These are phyloP conservation scores for Fusarium verticillioides DNA, from an alignment of 2,329 filamentous ascomycete species.

Conservation along the genomic window DNA sequence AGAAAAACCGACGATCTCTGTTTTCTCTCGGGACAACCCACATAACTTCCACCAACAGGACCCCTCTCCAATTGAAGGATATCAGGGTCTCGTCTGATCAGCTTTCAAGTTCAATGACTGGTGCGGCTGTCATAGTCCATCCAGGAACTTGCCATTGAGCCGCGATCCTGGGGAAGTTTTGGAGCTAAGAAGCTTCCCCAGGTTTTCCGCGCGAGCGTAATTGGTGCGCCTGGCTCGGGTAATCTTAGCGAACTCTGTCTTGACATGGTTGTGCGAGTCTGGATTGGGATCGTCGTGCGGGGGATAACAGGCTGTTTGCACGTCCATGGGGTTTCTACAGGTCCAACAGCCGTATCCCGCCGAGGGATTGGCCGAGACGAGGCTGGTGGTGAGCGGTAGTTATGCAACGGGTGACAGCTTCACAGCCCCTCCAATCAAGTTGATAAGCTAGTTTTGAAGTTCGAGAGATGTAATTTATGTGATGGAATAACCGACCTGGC, in stretches of 20 bases:
- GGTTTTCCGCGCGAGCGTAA: conserved; percentile 14
- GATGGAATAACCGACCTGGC: background rate
- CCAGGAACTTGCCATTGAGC: conserved; percentile 12
- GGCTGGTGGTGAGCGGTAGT: background rate
- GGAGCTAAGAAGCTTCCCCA: conserved; percentile 33
- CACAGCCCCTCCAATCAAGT: conserved; percentile 9
- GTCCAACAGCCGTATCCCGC: conserved; percentile 5
- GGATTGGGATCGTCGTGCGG: conserved; percentile 37
- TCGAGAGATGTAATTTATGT: background rate
- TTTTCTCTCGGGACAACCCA: background rate
- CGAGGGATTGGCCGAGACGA: conserved; percentile 16
- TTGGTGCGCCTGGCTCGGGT: conserved; percentile 34
- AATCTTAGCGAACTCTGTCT: conserved; percentile 14
- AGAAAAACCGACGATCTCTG: background rate
- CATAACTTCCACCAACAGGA: conserved; percentile 15
- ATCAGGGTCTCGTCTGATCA: conserved; percentile 17
- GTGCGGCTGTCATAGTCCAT: conserved; percentile 22
- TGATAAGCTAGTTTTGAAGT: background rate
- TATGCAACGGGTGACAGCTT: background rate
- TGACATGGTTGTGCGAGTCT: conserved; percentile 17
- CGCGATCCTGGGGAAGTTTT: conserved; percentile 16
- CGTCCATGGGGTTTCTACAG: background rate
- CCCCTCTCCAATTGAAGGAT: conserved; percentile 3
- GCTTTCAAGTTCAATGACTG: conserved; percentile 22
- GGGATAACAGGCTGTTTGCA: conserved; percentile 23